A percentile compares a stretch with the other conserved stretches of the same genome.
Evolutionary conservation across 129 eudicot genomes (phyloP).

Genomic region (Gnaphalium uliginosum): DNA sequence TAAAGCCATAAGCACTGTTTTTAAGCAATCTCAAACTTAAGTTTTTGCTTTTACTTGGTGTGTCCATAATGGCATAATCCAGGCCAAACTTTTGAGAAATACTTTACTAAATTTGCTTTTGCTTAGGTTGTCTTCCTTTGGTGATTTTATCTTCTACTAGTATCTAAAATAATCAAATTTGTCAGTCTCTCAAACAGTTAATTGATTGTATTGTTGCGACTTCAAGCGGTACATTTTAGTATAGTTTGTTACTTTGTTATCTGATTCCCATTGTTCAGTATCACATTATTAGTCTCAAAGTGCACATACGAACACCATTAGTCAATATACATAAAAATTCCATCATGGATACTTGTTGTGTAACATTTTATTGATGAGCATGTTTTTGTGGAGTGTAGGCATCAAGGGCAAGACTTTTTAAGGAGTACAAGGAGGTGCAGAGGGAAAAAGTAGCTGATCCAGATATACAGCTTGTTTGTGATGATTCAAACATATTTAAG

Average conservation of each 20-base stretch:
- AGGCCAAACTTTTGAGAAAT: too few relatives aligned
- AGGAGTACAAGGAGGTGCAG: conserved; percentile 96
- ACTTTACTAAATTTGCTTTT: too few relatives aligned
- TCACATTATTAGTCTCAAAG: neutral
- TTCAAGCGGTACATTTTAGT: neutral
- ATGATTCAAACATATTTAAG: conserved; percentile 85
- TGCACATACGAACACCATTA: neutral
- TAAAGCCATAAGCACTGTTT: too few relatives aligned
- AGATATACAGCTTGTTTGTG: conserved; percentile 97
- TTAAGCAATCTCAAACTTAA: too few relatives aligned
- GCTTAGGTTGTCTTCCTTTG: neutral
- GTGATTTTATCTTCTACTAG: neutral
- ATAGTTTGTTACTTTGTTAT: neutral
- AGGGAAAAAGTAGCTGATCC: conserved; percentile 92
- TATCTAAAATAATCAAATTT: too few relatives aligned
- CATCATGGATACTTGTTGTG: neutral
- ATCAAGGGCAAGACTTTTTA: conserved; percentile 95
- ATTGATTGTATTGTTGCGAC: neutral
- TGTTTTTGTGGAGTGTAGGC: conserved; percentile 28
- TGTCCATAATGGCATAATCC: too few relatives aligned
- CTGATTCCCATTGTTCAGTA: neutral
- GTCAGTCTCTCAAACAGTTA: neutral
- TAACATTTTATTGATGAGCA: neutral
- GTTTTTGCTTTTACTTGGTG: too few relatives aligned
- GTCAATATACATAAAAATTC: neutral